phyloP scores from a whole-genome alignment of 768 basidiomycete species.

The Rickenella mellea region DNA sequence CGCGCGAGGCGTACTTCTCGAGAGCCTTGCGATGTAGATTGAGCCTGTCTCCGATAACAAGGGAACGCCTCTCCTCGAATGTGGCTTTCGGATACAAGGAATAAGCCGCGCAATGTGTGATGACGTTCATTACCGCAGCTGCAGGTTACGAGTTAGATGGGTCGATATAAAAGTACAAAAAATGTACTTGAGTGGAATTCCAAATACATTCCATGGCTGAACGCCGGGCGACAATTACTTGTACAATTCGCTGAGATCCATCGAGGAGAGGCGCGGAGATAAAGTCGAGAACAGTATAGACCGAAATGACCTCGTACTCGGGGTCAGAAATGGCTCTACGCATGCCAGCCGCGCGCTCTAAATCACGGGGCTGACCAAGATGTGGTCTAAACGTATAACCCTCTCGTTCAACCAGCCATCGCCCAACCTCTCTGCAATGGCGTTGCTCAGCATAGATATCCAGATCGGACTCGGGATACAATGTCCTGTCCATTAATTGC shows the following conservation, averaged over 20 bases:
- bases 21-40: background rate
- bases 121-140: background rate
- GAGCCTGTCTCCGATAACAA: too few relatives aligned
- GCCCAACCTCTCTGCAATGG: background rate
- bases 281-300: background rate
- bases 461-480: slow-evolving; percentile 6
- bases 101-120: background rate
- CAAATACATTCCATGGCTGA: background rate
- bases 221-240: background rate
- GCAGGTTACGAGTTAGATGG: background rate
- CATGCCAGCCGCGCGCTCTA: too few relatives aligned
- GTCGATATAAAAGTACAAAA: background rate
- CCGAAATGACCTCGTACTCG: too few relatives aligned
- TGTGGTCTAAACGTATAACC: background rate
- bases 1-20: background rate
- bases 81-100: background rate
- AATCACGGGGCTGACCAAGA: background rate
- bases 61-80: background rate
- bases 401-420: slow-evolving; percentile 1
- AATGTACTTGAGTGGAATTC: background rate
- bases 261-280: background rate
- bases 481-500: slow-evolving; percentile 5
- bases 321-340: too few relatives aligned
- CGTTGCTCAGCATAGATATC: slow-evolving; percentile 3
- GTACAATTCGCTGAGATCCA: background rate